These are phyloP conservation scores for Globisporangium sylvaticum DNA, from an alignment of 352 stramenopile genomes.

Conservation along the genomic window DNA sequence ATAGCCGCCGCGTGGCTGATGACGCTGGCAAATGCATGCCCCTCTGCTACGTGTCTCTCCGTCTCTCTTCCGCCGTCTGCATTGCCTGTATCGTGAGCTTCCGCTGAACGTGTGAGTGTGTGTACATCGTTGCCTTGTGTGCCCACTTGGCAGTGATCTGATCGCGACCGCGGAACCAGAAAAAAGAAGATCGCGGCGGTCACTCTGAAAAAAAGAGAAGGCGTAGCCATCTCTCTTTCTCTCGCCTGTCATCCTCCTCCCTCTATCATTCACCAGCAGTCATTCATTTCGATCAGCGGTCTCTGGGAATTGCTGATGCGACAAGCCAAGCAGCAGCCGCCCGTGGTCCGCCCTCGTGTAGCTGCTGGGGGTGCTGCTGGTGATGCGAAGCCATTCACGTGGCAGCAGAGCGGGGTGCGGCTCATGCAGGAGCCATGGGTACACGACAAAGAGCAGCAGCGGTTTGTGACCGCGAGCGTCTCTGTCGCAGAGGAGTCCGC, in stretches of 20 bases:
- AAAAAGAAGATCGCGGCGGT: background rate
- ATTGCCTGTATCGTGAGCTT: background rate
- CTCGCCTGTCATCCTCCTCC: too few species aligned
- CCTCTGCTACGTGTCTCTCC: background rate
- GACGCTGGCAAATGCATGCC: background rate
- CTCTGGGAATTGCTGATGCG: background rate
- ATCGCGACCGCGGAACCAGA: background rate
- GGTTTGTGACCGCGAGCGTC: constrained; percentile 18
- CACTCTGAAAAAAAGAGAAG: background rate
- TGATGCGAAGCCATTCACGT: constrained; percentile 19
- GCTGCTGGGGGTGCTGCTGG: background rate
- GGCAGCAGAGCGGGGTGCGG: constrained; percentile 15
- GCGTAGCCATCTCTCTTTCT: background rate
- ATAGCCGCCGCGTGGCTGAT: constrained; percentile 4
- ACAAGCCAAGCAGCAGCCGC: constrained; percentile 3
- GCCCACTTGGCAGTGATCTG: background rate
- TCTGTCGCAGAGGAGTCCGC: constrained; percentile 30
- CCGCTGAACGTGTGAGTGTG: too few species aligned
- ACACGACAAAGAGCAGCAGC: constrained; percentile 24
- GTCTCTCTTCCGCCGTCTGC: background rate
- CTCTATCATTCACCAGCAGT: too few species aligned
- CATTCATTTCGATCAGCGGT: background rate
- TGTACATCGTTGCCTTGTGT: background rate
- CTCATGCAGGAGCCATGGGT: constrained; percentile 26
- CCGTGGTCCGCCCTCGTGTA: background rate